phyloP scores from a whole-genome alignment of 1,284 basidiomycete genomes.

The Leucoagaricus sp. region DNA sequence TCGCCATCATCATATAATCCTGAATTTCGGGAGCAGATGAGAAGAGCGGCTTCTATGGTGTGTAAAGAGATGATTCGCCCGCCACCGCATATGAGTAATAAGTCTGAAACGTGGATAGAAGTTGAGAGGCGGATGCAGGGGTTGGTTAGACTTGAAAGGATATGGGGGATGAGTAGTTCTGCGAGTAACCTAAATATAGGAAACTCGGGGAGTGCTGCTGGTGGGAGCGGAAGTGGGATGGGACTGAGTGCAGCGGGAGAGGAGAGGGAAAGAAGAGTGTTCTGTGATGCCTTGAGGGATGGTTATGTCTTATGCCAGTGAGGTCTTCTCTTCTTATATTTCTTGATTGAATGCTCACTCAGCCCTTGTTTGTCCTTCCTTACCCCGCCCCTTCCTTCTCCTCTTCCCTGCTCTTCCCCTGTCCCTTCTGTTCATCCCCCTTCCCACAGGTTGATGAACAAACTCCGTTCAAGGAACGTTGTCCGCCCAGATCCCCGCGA shows the following conservation, averaged over 20 bases:
- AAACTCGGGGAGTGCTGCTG: slow-evolving; percentile 21
- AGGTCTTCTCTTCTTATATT: slow-evolving; percentile 27
- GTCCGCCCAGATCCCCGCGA: slow-evolving; percentile 67
- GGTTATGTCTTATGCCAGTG: slow-evolving; percentile 88
- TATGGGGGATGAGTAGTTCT: slow-evolving; percentile 58
- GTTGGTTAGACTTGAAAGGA: slow-evolving; percentile 66
- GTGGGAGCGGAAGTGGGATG: slow-evolving; percentile 27
- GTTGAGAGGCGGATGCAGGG: slow-evolving; percentile 67
- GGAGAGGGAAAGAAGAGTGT: slow-evolving; percentile 71
- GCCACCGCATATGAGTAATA: slow-evolving; percentile 50
- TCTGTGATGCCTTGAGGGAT: slow-evolving; percentile 76
- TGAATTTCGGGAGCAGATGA: slow-evolving; percentile 63
- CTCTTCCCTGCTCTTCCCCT: not conserved
- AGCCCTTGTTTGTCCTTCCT: not conserved
- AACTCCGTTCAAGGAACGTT: slow-evolving; percentile 61
- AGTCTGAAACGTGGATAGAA: slow-evolving; percentile 61
- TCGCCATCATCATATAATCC: slow-evolving; percentile 36
- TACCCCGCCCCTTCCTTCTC: slow-evolving; percentile 19
- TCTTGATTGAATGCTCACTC: not conserved
- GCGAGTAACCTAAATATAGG: slow-evolving; percentile 47
- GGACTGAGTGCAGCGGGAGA: slow-evolving; percentile 57
- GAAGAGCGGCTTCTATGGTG: slow-evolving; percentile 58
- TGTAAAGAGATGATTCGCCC: slow-evolving; percentile 66
- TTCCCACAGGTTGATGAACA: slow-evolving; percentile 68
- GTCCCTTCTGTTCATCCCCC: not conserved